Conservation (phyloP, 805 yeast species). For the Sungouiella blattae region DNA sequence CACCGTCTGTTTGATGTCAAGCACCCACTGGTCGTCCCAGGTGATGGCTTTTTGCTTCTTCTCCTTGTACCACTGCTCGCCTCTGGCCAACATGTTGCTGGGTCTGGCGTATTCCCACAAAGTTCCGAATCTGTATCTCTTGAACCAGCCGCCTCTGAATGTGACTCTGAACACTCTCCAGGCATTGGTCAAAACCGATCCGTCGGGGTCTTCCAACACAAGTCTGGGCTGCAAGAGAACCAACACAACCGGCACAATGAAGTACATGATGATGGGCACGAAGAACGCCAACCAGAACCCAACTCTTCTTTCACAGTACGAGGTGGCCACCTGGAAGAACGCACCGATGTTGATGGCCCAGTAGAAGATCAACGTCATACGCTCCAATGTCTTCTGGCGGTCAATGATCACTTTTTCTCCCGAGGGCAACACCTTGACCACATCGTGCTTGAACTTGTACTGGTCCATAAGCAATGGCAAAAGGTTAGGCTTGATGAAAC, state of each 20-base stretch:
- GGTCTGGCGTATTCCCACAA: conserved; percentile 54
- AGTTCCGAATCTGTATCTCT: conserved; percentile 34
- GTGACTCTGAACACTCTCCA: conserved; percentile 39
- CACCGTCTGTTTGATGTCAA: conserved; percentile 42
- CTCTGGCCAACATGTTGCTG: conserved; percentile 40
- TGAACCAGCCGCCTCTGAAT: conserved; percentile 40
- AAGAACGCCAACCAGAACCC: conserved; percentile 56
- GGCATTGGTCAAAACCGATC: conserved; percentile 46
- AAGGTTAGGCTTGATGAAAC: conserved; percentile 53
- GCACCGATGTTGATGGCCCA: conserved; percentile 57
- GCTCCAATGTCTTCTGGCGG: conserved; percentile 40
- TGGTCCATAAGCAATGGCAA: conserved; percentile 48
- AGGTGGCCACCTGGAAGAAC: conserved; percentile 49
- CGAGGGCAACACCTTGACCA: conserved; percentile 50
- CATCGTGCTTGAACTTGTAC: conserved; percentile 54
- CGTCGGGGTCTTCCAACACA: conserved; percentile 33
- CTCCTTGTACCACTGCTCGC: conserved; percentile 26
- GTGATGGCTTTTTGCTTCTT: conserved; percentile 16
- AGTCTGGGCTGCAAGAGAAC: conserved; percentile 23
- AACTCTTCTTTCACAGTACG: conserved; percentile 47
- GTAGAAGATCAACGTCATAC: conserved; percentile 41
- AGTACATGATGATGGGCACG: conserved; percentile 30
- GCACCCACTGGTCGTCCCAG: conserved; percentile 47
- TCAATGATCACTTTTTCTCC: conserved; percentile 67
- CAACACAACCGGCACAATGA: conserved; percentile 30